phyloP scores from a whole-genome alignment of 73 alveolate species.

The Paraurostyla sp. region DNA sequence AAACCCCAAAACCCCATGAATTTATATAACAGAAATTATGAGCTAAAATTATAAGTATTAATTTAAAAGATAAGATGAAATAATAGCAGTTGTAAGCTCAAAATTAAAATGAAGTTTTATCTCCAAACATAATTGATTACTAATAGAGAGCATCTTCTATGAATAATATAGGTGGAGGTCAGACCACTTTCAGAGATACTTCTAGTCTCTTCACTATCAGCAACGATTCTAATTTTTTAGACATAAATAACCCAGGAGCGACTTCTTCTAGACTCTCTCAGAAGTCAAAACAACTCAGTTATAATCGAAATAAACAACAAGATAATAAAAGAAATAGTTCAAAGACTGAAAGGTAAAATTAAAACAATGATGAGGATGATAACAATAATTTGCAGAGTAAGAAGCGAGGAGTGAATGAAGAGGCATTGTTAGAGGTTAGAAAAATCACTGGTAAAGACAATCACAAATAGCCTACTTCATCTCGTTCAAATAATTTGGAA shows the following conservation, averaged over 20 bases:
- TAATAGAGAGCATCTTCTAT: background rate
- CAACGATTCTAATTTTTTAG: conserved; percentile 18
- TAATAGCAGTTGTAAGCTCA: conserved; percentile 22
- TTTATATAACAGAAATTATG: too few relatives aligned
- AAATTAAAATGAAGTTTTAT: background rate
- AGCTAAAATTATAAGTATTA: too few relatives aligned
- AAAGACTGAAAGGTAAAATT: conserved; percentile 1
- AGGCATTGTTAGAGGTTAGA: background rate
- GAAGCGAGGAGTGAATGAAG: background rate
- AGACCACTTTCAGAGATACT: conserved; percentile 11
- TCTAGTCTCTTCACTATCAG: conserved; percentile 18
- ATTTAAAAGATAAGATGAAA: too few relatives aligned
- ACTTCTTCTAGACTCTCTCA: background rate
- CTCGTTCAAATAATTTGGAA: conserved; percentile 60
- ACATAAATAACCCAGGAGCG: too few relatives aligned
- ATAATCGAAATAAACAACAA: background rate
- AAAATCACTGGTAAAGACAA: background rate
- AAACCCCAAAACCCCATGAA: too few relatives aligned
- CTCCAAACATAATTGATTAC: background rate
- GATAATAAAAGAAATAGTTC: conserved; percentile 14
- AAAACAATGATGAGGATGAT: background rate
- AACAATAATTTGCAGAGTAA: background rate
- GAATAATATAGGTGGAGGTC: too few relatives aligned
- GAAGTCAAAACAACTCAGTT: background rate
- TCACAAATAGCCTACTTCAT: background rate